Conservation (phyloP, 1,284 basidiomycete genomes). For the Volvariella surrecta region DNA sequence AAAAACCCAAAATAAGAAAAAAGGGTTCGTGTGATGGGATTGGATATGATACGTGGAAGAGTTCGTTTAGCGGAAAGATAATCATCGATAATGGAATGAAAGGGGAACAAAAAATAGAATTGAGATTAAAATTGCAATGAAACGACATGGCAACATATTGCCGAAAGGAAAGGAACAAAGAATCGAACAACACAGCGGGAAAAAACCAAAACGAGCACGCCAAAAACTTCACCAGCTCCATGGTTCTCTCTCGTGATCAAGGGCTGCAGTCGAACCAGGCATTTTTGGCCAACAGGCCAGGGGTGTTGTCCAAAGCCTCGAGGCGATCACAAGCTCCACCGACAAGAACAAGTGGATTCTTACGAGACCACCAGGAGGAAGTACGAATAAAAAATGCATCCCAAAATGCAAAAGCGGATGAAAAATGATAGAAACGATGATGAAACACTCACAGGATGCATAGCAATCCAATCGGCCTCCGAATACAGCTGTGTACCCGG, state of each 20-base stretch:
- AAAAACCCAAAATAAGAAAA: conserved; percentile 8
- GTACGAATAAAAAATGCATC: neutral
- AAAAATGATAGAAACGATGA: neutral
- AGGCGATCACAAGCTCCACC: neutral
- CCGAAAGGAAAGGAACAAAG: no score
- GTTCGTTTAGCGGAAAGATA: neutral
- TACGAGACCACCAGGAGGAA: no score
- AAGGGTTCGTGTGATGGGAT: neutral
- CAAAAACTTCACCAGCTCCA: no score
- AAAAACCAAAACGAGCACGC: no score
- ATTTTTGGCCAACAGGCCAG: no score
- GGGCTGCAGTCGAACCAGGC: no score
- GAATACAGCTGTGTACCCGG: conserved; percentile 75
- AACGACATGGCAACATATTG: no score
- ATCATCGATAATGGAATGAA: neutral
- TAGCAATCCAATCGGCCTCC: conserved; percentile 80
- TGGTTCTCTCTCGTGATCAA: no score
- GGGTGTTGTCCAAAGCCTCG: no score
- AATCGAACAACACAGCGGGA: no score
- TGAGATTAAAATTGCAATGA: no score
- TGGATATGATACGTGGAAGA: neutral
- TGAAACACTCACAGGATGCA: conserved; percentile 63
- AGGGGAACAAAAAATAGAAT: no score
- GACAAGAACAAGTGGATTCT: neutral
- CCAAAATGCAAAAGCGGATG: neutral